A percentile compares a stretch with the other conserved stretches of the same genome.
These are phyloP conservation scores for Orbilia oligospora DNA, from an alignment of 2,329 filamentous ascomycete species.

Conservation along the genomic window DNA sequence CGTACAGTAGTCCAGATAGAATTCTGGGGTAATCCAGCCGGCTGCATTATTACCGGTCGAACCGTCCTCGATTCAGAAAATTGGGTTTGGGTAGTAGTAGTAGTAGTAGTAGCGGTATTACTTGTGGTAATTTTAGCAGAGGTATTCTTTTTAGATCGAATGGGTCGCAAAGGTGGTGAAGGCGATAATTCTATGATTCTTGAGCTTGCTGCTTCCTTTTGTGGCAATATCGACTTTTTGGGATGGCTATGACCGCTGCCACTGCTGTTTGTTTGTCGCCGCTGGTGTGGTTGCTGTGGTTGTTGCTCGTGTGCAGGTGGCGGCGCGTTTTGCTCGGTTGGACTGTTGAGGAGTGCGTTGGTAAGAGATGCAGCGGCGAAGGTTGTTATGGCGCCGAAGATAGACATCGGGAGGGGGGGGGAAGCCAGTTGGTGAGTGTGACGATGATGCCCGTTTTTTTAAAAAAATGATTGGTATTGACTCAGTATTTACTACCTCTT, in stretches of 20 bases:
- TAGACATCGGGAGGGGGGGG: constrained; percentile 33
- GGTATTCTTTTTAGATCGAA: neutral
- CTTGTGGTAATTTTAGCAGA: too few species aligned
- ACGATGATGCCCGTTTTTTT: neutral
- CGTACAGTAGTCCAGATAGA: constrained; percentile 57
- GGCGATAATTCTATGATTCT: constrained; percentile 34
- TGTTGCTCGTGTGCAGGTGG: constrained; percentile 8
- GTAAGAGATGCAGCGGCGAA: constrained; percentile 41
- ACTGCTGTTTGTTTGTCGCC: constrained; percentile 14
- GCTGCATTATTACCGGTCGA: constrained; percentile 26
- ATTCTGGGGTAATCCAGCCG: constrained; percentile 46
- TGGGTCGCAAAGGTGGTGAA: neutral
- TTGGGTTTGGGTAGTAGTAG: neutral
- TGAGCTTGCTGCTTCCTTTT: neutral
- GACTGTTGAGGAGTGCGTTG: constrained; percentile 23
- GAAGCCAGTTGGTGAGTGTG: too few species aligned
- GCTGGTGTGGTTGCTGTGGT: too few species aligned
- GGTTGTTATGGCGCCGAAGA: constrained; percentile 39
- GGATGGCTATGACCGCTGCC: neutral
- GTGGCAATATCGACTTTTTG: constrained; percentile 15
- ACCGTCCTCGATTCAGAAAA: neutral
- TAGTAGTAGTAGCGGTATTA: too few species aligned
- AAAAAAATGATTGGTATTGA: too few species aligned
- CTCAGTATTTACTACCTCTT: too few species aligned
- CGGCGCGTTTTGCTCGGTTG: constrained; percentile 13